Evolutionary conservation across 305 asterid species (phyloP), one percentile per base, ranked within the genome.

Genomic region (Euphrasia arctica): DNA sequence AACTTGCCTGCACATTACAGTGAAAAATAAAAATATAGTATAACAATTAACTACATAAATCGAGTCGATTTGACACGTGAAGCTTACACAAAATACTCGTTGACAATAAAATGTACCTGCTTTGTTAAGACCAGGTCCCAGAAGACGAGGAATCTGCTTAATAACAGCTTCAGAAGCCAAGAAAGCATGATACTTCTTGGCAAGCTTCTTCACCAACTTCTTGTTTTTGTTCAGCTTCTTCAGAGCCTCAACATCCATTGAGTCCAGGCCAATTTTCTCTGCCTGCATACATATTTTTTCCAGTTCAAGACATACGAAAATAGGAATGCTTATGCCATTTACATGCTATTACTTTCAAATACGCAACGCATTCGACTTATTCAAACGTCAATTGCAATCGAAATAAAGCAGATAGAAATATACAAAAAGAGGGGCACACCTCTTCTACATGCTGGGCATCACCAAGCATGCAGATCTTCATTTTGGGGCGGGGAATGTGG

Each of bases 361-460:
- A 31, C 3, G 4, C 34, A 31, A 31, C 34, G 5, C 34, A 4
- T 34, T 34, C 41, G 8, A 4, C 41, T 5, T 4, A 34, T 0
- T 34, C 41, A 5, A 34, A 34, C 42, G 6, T 36, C 42, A 36
- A 36, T 6, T 5, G 9, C 42, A 6, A 36, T 36, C 42, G 8
- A 36, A 36, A 36, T 5, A 36, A 36, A 36, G 42, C 42, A 6
- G 42, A 36, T 36, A 36, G 9, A 36, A 36, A 36, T 18, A 36
- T 36, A 36, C 42, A 6, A 18, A 48, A 57, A 5, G 14, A 41
- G 57, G 34, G 3, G 31, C 60, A 60, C 77, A 85, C 92, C 87
- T 85, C 89, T 62, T 75, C 92, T 5, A 82, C 92, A 9, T 85
- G 89, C 77, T 85, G 89, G 61, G 92, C 92, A 80, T 85, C 89